Percentiles rank a stretch among this genome's conserved stretches.
phyloP scores from a whole-genome alignment of 805 yeast species.

The Kazachstania taianensis region DNA sequence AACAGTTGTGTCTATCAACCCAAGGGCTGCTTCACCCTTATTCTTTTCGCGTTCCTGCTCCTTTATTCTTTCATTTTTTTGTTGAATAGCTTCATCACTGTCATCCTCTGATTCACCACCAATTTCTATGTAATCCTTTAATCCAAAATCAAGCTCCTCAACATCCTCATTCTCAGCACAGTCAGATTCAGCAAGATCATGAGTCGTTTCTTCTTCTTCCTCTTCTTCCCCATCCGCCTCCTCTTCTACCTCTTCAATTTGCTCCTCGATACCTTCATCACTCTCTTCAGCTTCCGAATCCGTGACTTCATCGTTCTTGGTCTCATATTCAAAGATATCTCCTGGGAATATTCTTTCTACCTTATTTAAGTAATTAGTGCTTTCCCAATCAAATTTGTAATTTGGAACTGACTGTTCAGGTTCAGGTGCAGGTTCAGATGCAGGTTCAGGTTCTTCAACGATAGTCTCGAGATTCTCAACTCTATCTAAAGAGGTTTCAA shows the following conservation, averaged over 20 bases:
- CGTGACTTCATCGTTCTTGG: conserved; percentile 10
- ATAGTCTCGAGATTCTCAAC: too few species aligned
- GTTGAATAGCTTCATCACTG: too few species aligned
- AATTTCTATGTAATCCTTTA: conserved; percentile 5
- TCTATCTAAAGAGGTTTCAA: too few species aligned
- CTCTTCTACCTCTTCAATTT: not conserved
- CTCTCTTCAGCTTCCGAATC: not conserved
- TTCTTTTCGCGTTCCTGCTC: too few species aligned
- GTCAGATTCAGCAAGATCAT: not conserved
- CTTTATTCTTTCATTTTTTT: too few species aligned
- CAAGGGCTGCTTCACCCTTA: too few species aligned
- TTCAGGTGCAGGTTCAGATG: not conserved
- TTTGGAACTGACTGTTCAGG: conserved; percentile 4
- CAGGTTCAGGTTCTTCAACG: not conserved
- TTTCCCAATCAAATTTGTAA: conserved; percentile 18
- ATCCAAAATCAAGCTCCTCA: conserved; percentile 1
- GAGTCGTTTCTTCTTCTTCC: not conserved
- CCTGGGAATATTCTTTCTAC: conserved; percentile 16
- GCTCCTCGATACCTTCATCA: not conserved
- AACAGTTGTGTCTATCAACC: too few species aligned
- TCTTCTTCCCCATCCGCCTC: not conserved
- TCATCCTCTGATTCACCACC: conserved; percentile 1
- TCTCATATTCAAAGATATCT: conserved; percentile 26
- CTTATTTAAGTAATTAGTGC: conserved; percentile 8
- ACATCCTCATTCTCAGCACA: not conserved